A percentile compares a stretch with the other conserved stretches of the same genome.
Evolutionary conservation across 495 filamentous ascomycete genomes (phyloP).

Genomic region (Penicillium mononematosum): DNA sequence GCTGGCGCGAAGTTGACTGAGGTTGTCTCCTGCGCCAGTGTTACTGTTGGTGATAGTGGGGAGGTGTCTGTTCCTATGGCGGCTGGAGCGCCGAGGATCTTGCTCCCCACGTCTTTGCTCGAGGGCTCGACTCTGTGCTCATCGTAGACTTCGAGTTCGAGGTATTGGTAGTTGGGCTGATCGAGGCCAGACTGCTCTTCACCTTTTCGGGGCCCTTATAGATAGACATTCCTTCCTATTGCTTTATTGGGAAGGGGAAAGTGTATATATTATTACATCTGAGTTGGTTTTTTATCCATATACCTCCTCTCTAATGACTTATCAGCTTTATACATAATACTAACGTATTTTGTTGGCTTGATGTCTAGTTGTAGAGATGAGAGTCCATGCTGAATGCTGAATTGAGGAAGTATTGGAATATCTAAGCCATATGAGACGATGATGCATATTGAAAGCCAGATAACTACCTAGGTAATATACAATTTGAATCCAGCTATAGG

Average conservation of each 20-base stretch:
- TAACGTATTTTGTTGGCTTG: too few species aligned
- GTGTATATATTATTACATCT: not conserved
- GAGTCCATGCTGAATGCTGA: too few species aligned
- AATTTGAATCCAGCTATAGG: not conserved
- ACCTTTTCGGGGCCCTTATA: not conserved
- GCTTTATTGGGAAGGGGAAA: not conserved
- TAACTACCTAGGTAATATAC: too few species aligned
- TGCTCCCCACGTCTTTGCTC: slow-evolving; percentile 25
- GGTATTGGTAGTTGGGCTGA: not conserved
- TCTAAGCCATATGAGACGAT: too few species aligned
- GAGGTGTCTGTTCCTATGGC: slow-evolving; percentile 39
- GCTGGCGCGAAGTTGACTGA: slow-evolving; percentile 41
- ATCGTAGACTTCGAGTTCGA: not conserved
- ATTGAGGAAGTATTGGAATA: too few species aligned
- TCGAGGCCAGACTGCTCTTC: not conserved
- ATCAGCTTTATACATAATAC: not conserved
- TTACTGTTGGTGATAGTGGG: slow-evolving; percentile 38
- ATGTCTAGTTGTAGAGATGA: too few species aligned
- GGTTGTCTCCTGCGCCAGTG: slow-evolving; percentile 41
- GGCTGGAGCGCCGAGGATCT: slow-evolving; percentile 29
- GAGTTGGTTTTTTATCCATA: not conserved
- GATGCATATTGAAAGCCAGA: too few species aligned
- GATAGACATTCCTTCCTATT: not conserved
- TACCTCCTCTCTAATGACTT: not conserved
- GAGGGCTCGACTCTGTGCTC: not conserved